A percentile compares a stretch with the other conserved stretches of the same genome.
These are phyloP conservation scores for Williopsis jadinii DNA, from an alignment of 1,139 yeast species.

Conservation along the genomic window DNA sequence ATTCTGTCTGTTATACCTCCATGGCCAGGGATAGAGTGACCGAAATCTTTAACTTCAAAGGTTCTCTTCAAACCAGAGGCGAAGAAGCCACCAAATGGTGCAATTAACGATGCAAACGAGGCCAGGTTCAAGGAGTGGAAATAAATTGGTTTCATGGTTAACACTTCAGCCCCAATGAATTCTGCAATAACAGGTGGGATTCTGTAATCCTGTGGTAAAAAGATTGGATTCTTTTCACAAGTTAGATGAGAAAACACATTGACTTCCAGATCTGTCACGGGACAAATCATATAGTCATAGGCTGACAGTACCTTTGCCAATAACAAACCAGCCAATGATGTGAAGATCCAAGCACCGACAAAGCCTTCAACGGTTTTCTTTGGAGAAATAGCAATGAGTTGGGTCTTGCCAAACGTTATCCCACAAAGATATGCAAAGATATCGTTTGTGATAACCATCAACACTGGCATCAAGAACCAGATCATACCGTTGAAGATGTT, in stretches of 20 bases:
- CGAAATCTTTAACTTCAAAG: constrained; percentile 90
- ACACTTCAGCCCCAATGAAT: constrained; percentile 34
- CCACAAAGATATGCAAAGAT: constrained; percentile 97
- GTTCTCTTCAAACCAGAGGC: constrained; percentile 97
- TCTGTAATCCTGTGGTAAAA: constrained; percentile 69
- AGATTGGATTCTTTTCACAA: constrained; percentile 86
- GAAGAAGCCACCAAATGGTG: constrained; percentile 98
- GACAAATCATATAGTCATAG: constrained; percentile 79
- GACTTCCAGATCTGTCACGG: constrained; percentile 58
- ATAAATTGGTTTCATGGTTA: constrained; percentile 77
- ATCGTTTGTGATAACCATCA: constrained; percentile 89
- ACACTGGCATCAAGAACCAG: constrained; percentile 91
- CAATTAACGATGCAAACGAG: constrained; percentile 92
- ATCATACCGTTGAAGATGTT: constrained; percentile 86
- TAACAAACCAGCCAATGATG: constrained; percentile 65
- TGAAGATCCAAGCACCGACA: constrained; percentile 95
- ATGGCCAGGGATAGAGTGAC: constrained; percentile 93
- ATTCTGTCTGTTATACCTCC: constrained; percentile 98
- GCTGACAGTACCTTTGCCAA: constrained; percentile 59
- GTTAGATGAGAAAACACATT: constrained; percentile 54
- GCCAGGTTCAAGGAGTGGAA: constrained; percentile 83
- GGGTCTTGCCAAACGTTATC: constrained; percentile 91
- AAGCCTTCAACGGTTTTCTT: constrained; percentile 98
- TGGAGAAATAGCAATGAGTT: constrained; percentile 88
- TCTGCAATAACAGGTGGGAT: constrained; percentile 64